Base-by-base conservation (phyloP, 2,329 filamentous ascomycete genomes). In the Trichoderma cornu-damae region DNA sequence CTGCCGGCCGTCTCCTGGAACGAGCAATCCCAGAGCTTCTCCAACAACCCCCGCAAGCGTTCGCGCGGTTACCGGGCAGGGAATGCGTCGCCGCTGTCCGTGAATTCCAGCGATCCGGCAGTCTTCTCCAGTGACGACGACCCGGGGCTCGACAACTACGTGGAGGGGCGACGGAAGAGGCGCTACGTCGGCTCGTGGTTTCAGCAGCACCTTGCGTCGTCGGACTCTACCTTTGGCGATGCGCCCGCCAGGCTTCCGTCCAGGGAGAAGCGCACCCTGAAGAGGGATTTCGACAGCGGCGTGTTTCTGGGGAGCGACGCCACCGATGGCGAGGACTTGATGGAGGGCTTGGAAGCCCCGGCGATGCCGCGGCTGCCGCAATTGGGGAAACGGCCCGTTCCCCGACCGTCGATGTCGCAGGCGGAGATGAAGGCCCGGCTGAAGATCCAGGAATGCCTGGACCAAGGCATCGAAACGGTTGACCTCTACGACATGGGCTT, bases 91-190 rank as follows among this genome's bases (percentile, higher is more conserved):
- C 61, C 69, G 4, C 60, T 65, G 2, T 65, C 74, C 35, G 73
- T 80, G 66, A 83, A 84, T 66, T 89, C 85, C 18, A 89, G 87
- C 66, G 87, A 90, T 65, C 85, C 86, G 3, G 79, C 84, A 48
- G 69, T 89, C 24, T 90, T 90, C 70, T 89, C 85, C 3, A 86
- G 84, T 67, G 87, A 90, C 59, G 86, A 89, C 64, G 86, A 88
- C 58, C 83, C 84, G 2, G 80, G 81, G 1, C 69, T 85, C 47
- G 84, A 88, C 60, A 86, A 86, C 64, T 88, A 88, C 65, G 73
- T 77, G 22, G 73, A 79, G 47, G 77, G 77, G 1, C 74, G 77
- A 24, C 76, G 79, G 61, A 79, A 80, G 60, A 89, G 88, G 73
- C 78, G 81, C 48, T 85, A 86, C 61, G 73, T 82, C 42, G 87